Base-by-base conservation (phyloP, 192 early-diverging fungal genomes). In the Coemansia aciculifera region DNA sequence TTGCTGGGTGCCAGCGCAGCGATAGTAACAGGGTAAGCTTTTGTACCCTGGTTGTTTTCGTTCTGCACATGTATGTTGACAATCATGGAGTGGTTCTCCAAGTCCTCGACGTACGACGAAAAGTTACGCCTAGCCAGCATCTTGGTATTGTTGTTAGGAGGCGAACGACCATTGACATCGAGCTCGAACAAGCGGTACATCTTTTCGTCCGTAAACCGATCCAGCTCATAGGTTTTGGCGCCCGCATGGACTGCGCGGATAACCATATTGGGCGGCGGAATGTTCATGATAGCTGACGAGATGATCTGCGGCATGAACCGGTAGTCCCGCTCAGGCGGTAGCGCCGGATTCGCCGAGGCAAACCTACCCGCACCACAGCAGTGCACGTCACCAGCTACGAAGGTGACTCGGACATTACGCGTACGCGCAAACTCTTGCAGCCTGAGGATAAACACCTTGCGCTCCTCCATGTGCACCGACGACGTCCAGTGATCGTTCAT, bases 341-440 rank as follows among this genome's bases (percentile, higher is more conserved):
- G 72, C 67, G 84, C 66, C 13, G 86, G 81, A 52, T 84, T 86
- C 29, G 29, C 37, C 19, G 73, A 84, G 36, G 85, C 87, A 68
- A 91, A 64, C 40, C 85, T 83, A 24, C 89, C 88, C 42, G 86
- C 86, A 29, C 85, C 88, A 62, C 89, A 86, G 81, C 87, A 86
- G 71, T 88, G 89, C 44, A 91, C 94, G 75, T 95, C 94, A 24
- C 94, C 94, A 38, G 85, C 86, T 3, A 94, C 77, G 77, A 94
- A 91, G 11, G 90, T 91, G 19, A 93, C 89, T 38, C 94, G 91
- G 31, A 92, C 72, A 36, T 72, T 71, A 24, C 73, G 78, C 31
- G 72, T 64, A 7, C 79, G 71, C 19, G 94, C 87, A 73, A 92
- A 85, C 7, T 76, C 68, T 68, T 93, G 92, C 37, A 95, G 75